phyloP scores from a whole-genome alignment of 148 eudicot genomes.

The Camellia sinensis region DNA sequence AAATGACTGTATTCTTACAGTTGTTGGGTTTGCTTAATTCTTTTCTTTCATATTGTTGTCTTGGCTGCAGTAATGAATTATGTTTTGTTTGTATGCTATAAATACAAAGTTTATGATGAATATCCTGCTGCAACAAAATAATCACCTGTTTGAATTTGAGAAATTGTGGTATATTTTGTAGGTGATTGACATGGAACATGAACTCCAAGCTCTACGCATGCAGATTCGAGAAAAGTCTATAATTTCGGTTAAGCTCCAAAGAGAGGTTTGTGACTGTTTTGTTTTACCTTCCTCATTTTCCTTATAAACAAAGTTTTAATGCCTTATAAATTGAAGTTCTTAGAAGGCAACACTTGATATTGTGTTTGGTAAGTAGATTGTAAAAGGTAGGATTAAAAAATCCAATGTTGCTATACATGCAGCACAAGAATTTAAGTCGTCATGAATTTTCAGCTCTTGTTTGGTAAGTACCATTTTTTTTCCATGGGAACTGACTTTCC shows the following conservation, averaged over 20 bases:
- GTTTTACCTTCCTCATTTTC: neutral
- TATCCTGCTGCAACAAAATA: neutral
- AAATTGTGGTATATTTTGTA: slow-evolving; percentile 16
- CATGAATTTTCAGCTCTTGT: neutral
- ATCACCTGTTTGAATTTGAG: neutral
- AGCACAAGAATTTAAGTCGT: neutral
- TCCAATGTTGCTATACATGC: slow-evolving; percentile 2
- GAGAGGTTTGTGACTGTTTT: slow-evolving; percentile 54
- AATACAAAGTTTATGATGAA: neutral
- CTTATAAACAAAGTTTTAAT: neutral
- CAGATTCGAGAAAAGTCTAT: slow-evolving; percentile 80
- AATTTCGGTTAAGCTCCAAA: slow-evolving; percentile 78
- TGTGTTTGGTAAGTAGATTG: neutral
- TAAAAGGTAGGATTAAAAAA: neutral
- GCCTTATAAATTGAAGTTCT: neutral
- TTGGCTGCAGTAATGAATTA: neutral
- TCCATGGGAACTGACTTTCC: no score
- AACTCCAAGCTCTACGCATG: slow-evolving; percentile 82
- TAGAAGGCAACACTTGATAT: neutral
- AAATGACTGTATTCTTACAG: neutral
- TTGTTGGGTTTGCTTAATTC: neutral
- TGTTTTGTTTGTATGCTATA: neutral
- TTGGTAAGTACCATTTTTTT: no score
- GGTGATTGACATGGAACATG: slow-evolving; percentile 98
- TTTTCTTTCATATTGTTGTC: neutral